Evolutionary conservation across 2,329 filamentous ascomycete genomes (phyloP), one percentile per base, ranked within the genome.

Genomic region (Colletotrichum tamarilloi): DNA sequence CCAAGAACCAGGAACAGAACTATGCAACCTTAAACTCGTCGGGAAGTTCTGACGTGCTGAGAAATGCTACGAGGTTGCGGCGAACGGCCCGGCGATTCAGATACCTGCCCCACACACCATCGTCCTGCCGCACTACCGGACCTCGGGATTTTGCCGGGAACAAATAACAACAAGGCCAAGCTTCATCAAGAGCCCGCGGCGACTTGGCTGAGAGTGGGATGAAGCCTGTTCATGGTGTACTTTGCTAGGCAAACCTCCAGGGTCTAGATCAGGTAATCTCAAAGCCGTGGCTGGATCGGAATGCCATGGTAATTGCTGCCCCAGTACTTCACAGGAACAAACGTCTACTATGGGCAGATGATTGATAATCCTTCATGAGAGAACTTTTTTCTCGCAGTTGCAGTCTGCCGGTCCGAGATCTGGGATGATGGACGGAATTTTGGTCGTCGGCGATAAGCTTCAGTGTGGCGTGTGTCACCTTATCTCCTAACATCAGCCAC

Each of bases 1-100:
- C 12, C 14, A 42, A 42, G 38, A 42, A 42, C 38, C 38, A 42
- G 38, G 38, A 26, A 11, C 30, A 65, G 53, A 38, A 22, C 16
- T 14, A 35, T 11, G 5, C 46, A 72, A 62, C 56, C 32, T 69
- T 65, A 73, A 73, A 38, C 30, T 62, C 67, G 55, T 67, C 49
- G 60, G 28, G 60, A 65, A 65, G 67, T 65, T 73, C 60, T 62
- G 60, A 65, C 67, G 46, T 73, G 67, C 67, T 70, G 70, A 73
- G 55, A 62, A 73, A 70, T 65, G 70, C 67, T 60, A 73, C 67
- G 67, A 73, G 70, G 70, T 19, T 14, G 19, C 55, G 62, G 56
- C 35, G 58, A 46, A 32, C 59, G 53, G 59, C 53, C 66, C 55
- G 65, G 53, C 22, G 16, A 59, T 65, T 67, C 30, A 35, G 56